Evolutionary conservation across 2,329 filamentous ascomycete species (phyloP).

Genomic region (Phoma sp.): DNA sequence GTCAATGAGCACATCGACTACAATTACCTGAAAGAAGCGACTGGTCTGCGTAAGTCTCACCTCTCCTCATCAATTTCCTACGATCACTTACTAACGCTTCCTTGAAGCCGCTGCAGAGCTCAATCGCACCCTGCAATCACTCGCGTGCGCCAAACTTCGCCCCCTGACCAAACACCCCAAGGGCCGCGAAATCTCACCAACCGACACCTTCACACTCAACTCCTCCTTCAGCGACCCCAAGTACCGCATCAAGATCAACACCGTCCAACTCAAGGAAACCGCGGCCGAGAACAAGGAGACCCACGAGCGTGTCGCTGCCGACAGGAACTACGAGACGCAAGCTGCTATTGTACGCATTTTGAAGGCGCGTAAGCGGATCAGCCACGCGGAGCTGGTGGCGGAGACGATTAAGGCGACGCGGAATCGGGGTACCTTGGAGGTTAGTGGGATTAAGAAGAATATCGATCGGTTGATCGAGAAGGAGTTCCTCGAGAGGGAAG

Average conservation of each 20-base stretch:
- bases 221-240: slow-evolving; percentile 77
- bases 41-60: slow-evolving; percentile 67
- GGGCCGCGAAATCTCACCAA: slow-evolving; percentile 76
- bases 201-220: slow-evolving; percentile 88
- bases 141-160: slow-evolving; percentile 87
- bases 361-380: slow-evolving; percentile 90
- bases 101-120: slow-evolving; percentile 72
- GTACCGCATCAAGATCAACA: slow-evolving; percentile 96
- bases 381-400: slow-evolving; percentile 83
- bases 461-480: slow-evolving; percentile 77
- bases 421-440: slow-evolving; percentile 82
- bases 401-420: slow-evolving; percentile 93
- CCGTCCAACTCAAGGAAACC: slow-evolving; percentile 96
- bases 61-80: neutral
- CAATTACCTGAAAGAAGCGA: slow-evolving; percentile 73
- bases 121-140: slow-evolving; percentile 87
- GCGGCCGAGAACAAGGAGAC: slow-evolving; percentile 93
- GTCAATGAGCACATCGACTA: slow-evolving; percentile 72
- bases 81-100: slow-evolving; percentile 16
- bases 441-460: slow-evolving; percentile 91
- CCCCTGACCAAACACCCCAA: slow-evolving; percentile 86
- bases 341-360: slow-evolving; percentile 96
- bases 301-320: slow-evolving; percentile 85
- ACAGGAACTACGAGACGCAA: slow-evolving; percentile 94
- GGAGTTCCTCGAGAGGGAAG: slow-evolving; percentile 48